These are phyloP conservation scores for Boletus rubropictus DNA, from an alignment of 768 basidiomycete species.

Conservation along the genomic window DNA sequence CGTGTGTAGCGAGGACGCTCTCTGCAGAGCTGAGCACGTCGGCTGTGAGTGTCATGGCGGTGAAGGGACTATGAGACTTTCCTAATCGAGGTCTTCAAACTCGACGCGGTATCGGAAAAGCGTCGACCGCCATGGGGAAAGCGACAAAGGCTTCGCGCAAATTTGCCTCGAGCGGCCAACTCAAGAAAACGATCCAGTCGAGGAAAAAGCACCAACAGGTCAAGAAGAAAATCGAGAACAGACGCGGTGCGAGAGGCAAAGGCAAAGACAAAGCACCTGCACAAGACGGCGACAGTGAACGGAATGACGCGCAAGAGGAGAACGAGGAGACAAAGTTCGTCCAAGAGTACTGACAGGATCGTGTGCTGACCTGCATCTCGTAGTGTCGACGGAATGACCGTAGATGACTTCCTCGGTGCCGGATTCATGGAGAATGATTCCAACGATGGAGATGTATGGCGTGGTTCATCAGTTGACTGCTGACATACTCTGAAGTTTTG, in stretches of 20 bases:
- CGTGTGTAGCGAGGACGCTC: constrained; percentile 56
- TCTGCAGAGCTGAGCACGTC: constrained; percentile 59
- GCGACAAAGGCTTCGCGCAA: constrained; percentile 68
- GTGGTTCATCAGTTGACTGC: constrained; percentile 1
- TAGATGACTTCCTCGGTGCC: constrained; percentile 71
- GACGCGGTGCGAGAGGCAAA: constrained; percentile 42
- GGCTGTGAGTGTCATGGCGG: constrained; percentile 29
- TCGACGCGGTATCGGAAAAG: not conserved
- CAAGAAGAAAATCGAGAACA: constrained; percentile 62
- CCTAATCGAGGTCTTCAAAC: constrained; percentile 11
- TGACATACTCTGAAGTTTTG: constrained; percentile 7
- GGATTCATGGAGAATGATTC: constrained; percentile 66
- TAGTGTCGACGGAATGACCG: constrained; percentile 47
- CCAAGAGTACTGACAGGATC: not conserved
- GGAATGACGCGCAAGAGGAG: constrained; percentile 17
- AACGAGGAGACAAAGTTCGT: constrained; percentile 12
- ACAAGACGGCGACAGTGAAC: constrained; percentile 29
- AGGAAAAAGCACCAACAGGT: constrained; percentile 77
- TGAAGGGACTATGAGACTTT: constrained; percentile 7
- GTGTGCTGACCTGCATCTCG: not conserved
- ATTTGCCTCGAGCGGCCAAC: constrained; percentile 81
- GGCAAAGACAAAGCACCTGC: constrained; percentile 20
- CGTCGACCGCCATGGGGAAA: constrained; percentile 42
- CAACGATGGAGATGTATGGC: constrained; percentile 36
- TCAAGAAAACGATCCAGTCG: constrained; percentile 80